Evolutionary conservation across 2,329 filamentous ascomycete genomes (phyloP).

Genomic region (Triangularia verruculosa): DNA sequence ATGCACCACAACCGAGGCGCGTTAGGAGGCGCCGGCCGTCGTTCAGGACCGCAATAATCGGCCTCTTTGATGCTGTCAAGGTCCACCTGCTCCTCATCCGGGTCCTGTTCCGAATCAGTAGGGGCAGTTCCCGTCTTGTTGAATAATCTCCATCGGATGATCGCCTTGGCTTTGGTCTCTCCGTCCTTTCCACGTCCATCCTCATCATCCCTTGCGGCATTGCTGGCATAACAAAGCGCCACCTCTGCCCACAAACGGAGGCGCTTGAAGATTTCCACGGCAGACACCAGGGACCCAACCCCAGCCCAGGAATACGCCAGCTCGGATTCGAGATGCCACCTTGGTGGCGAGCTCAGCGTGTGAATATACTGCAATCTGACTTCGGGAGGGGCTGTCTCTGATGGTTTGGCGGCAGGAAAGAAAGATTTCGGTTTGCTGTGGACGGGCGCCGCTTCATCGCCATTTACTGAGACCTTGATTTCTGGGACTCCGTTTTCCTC

Average conservation of each 20-base stretch:
- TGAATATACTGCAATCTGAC: constrained; percentile 82
- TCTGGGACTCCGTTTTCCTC: constrained; percentile 38
- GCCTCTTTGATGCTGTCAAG: constrained; percentile 53
- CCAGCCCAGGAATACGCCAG: constrained; percentile 89
- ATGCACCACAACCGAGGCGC: constrained; percentile 90
- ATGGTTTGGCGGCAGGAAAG: constrained; percentile 69
- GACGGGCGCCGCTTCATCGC: constrained; percentile 22
- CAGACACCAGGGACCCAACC: constrained; percentile 82
- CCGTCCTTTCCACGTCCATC: constrained; percentile 53
- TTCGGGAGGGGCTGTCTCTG: constrained; percentile 73
- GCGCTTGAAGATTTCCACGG: constrained; percentile 92
- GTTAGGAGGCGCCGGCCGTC: constrained; percentile 70
- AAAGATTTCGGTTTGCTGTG: constrained; percentile 66
- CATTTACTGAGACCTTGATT: constrained; percentile 45
- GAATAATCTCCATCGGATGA: constrained; percentile 78
- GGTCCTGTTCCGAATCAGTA: constrained; percentile 39
- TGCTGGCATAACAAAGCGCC: constrained; percentile 77
- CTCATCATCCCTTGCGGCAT: constrained; percentile 53
- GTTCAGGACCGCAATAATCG: constrained; percentile 60
- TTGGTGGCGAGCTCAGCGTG: constrained; percentile 74
- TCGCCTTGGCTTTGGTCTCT: constrained; percentile 75
- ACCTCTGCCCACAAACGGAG: constrained; percentile 93
- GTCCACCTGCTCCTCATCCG: constrained; percentile 56
- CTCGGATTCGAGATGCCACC: constrained; percentile 94
- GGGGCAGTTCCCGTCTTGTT: constrained; percentile 49